Evolutionary conservation across 2,329 filamentous ascomycete genomes (phyloP), one percentile per base, ranked within the genome.

Genomic region (Chrysosporium keratinophilum): DNA sequence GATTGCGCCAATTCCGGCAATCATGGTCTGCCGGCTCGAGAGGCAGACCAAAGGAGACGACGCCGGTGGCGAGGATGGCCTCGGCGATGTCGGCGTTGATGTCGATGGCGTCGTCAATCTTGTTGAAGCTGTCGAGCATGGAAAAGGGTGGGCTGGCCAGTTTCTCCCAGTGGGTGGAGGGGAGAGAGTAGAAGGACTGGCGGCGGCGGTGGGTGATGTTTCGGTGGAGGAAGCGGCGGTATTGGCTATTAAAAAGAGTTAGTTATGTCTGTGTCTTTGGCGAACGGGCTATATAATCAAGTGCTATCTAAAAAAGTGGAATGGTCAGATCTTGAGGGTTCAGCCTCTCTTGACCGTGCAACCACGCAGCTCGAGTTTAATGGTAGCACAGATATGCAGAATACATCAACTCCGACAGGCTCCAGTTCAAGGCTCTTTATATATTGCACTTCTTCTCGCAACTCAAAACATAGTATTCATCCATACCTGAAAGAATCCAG

Each of bases 151-250:
- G 83, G 3, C 78, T 78, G 0, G 88, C 83, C 0, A 98, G 79
- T 65, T 95, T 78, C 63, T 86, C 80, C 83, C 88, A 93, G 67
- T 98, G 90, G 1, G 78, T 75, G 55, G 84, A 82, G 1, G 91
- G 88, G 5, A 98, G 77, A 7, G 89, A 87, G 68, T 97, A 98
- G 71, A 98, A 96, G 12, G 88, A 85, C 69, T 93, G 89, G 28
- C 94, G 83, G 19, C 93, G 84, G 15, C 90, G 78, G 69, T 97
- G 91, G 3, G 91, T 97, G 59, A 87, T 84, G 69, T 95, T 94
- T 72, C 86, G 86, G 68, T 97, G 91, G 4, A 90, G 86, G 20
- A 83, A 80, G 63, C 84, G 85, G 59, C 87, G 84, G 68, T 96
- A 96, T 70, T 90, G 87, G 52, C 88, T 94, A 61, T 51, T 28